A percentile compares a stretch with the other conserved stretches of the same genome.
Conservation (phyloP, 2,329 filamentous ascomycete genomes). For the Aspergillus melleus region DNA sequence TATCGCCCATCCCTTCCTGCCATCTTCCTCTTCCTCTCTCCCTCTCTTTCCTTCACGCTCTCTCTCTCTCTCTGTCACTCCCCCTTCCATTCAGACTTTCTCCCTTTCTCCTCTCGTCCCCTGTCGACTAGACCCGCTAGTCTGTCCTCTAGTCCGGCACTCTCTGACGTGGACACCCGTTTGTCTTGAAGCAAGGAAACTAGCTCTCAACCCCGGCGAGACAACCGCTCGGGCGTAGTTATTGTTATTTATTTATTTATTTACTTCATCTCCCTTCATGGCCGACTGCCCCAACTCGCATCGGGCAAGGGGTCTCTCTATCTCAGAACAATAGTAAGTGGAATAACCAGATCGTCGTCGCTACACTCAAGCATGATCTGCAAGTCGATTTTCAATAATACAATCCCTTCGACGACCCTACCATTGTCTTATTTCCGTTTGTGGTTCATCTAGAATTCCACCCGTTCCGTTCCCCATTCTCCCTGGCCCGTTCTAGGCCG, state of each 20-base stretch:
- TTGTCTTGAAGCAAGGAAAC: neutral
- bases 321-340: constrained; percentile 16
- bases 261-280: neutral
- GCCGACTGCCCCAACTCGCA: neutral
- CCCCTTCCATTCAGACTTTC: neutral
- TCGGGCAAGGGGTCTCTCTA: constrained; percentile 8
- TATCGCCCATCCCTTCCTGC: neutral
- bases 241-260: neutral
- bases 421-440: constrained; percentile 9
- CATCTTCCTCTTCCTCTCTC: neutral
- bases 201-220: neutral
- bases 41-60: neutral
- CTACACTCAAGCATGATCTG: neutral
- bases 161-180: neutral
- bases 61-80: neutral
- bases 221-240: neutral
- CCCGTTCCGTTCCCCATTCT: constrained; percentile 1
- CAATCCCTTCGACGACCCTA: constrained; percentile 2
- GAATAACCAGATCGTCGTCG: constrained; percentile 1
- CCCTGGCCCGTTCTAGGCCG: neutral
- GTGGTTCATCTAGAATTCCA: constrained; percentile 6
- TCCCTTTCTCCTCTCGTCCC: neutral
- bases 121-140: neutral
- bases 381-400: constrained; percentile 7
- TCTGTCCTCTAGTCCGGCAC: neutral